Base-by-base conservation (phyloP, 192 early-diverging fungal genomes). In the Rhizophagus prolifer region DNA sequence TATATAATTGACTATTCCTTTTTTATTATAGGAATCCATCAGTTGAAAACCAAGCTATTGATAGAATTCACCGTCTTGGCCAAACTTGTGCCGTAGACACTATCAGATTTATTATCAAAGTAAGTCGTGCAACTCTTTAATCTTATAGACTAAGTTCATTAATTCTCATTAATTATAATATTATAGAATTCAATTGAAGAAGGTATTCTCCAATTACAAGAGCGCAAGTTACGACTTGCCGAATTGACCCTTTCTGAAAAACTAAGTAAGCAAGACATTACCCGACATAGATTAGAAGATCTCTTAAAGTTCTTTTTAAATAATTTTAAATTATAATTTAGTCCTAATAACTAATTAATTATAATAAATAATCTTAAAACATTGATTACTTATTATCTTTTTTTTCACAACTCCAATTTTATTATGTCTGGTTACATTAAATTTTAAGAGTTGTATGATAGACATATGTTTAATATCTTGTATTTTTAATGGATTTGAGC, bases 31-130 rank as follows among this genome's bases (percentile, higher is more conserved):
- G 92, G 93, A 95, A 93, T 77, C 89, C 88, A 19, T 90, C 91
- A n/a, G 90, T 92, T 23, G 92, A 95, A 82, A 83, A 86, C 31
- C 94, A 95, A 78, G 94, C 94, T 0, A 91, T 95, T 50, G 94
- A 95, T 79, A 90, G 94, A 74, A 89, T 95, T 54, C 92, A 95
- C 80, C 87, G 94, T n/a, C 80, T 95, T 2, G 94, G 94, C 21
- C 94, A 95, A 73, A 83, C 69, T 31, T 79, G 83, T 34, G 86
- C 89, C 0, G 89, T 93, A 21, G 85, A 86, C 13, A 87, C 90
- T 3, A 81, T 88, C 14, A 88, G 90, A 34, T 92, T 91, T 75
- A 88, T 94, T 75, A 82, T 91, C 36, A 83, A 86, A 69, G 86
- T 82, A 82, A 58, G 34, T 7, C 28, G 2, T 21, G 8, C 9